Conservation (phyloP, 1,284 basidiomycete species). For the Caloboletus inedulis region DNA sequence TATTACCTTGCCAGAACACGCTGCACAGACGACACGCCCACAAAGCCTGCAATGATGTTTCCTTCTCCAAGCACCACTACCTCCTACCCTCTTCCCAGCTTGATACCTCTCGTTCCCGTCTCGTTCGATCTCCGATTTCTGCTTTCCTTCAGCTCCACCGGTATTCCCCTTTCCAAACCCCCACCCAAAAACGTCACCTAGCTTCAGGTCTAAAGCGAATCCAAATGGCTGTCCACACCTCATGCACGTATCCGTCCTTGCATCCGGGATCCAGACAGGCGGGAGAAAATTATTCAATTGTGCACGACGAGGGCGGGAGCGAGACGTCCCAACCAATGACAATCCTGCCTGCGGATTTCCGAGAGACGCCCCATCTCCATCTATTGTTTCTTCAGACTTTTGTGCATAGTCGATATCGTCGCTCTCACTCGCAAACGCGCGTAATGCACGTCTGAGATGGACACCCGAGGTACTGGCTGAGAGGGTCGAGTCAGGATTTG, state of each 20-base stretch:
- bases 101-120: constrained; percentile 10
- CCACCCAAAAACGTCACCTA: constrained; percentile 32
- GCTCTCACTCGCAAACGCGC: constrained; percentile 52
- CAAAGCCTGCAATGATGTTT: constrained; percentile 91
- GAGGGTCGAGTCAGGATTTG: constrained; percentile 73
- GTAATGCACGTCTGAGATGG: constrained; percentile 66
- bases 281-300: constrained; percentile 82
- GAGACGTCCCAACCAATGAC: neutral
- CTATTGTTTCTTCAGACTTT: constrained; percentile 20
- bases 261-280: constrained; percentile 90
- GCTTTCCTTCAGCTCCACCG: constrained; percentile 12
- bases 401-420: constrained; percentile 12
- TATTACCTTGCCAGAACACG: constrained; percentile 75
- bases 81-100: constrained; percentile 12
- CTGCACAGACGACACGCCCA: constrained; percentile 81
- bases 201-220: constrained; percentile 43
- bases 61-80: constrained; percentile 50
- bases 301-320: constrained; percentile 23
- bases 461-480: constrained; percentile 72
- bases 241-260: constrained; percentile 78
- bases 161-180: constrained; percentile 19
- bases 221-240: constrained; percentile 76
- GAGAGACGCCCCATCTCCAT: constrained; percentile 18
- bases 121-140: constrained; percentile 9
- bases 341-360: constrained; percentile 23